Conservation (phyloP, 2,329 filamentous ascomycete genomes). For the Trematosphaeria pertusa region DNA sequence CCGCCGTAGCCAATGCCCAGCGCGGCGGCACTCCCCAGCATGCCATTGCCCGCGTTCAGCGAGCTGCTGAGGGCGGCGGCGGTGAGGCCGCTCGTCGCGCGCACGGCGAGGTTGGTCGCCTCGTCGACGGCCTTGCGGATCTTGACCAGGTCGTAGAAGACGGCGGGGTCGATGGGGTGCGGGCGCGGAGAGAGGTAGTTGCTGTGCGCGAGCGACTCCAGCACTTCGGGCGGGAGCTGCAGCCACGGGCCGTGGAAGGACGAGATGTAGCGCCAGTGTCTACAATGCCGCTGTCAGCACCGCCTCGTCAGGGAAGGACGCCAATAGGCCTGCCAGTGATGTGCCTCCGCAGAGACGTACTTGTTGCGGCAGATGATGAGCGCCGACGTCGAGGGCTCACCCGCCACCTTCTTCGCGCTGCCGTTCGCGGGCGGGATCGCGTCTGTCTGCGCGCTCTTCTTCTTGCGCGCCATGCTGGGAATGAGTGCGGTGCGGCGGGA, state of each 20-base stretch:
- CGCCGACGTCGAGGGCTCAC: slow-evolving; percentile 39
- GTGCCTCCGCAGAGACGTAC: slow-evolving; percentile 45
- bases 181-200: slow-evolving; percentile 81
- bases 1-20: slow-evolving; percentile 64
- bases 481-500: slow-evolving; percentile 1
- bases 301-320: too few species aligned
- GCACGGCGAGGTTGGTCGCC: slow-evolving; percentile 77
- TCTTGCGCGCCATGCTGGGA: slow-evolving; percentile 41
- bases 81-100: slow-evolving; percentile 76
- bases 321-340: too few species aligned
- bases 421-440: slow-evolving; percentile 12
- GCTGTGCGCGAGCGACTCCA: slow-evolving; percentile 78
- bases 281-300: slow-evolving; percentile 46
- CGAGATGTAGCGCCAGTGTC: slow-evolving; percentile 86
- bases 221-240: slow-evolving; percentile 77
- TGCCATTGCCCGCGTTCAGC: slow-evolving; percentile 59
- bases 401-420: slow-evolving; percentile 24
- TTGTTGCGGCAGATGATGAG: slow-evolving; percentile 53
- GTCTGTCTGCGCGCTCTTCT: slow-evolving; percentile 39
- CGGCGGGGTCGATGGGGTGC: slow-evolving; percentile 77
- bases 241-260: slow-evolving; percentile 86
- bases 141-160: slow-evolving; percentile 85
- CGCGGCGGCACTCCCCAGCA: slow-evolving; percentile 60
- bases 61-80: slow-evolving; percentile 67
- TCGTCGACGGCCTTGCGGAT: slow-evolving; percentile 82